A percentile compares a stretch with the other conserved stretches of the same genome.
These are phyloP conservation scores for Penicillium digitatum DNA, from an alignment of 2,329 filamentous ascomycete genomes.

Conservation along the genomic window DNA sequence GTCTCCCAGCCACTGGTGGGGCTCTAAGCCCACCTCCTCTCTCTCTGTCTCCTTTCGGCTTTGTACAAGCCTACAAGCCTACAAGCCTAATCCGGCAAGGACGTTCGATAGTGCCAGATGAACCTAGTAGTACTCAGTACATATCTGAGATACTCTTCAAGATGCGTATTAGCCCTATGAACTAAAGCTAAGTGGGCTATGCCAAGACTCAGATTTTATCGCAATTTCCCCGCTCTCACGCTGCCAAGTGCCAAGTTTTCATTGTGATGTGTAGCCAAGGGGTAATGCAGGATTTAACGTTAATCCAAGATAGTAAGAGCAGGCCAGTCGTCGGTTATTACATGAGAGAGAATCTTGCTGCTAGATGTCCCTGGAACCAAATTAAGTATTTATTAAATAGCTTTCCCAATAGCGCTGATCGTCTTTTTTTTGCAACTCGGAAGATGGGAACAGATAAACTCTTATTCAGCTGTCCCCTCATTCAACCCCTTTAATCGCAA, in stretches of 20 bases:
- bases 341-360: background rate
- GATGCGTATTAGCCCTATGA: background rate
- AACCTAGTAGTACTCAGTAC: background rate
- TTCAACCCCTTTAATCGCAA: background rate
- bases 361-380: background rate
- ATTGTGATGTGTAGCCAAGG: background rate
- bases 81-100: background rate
- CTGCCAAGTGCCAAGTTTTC: background rate
- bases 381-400: background rate
- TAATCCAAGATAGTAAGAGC: background rate
- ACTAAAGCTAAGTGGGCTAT: background rate
- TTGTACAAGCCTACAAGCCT: background rate
- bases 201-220: background rate
- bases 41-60: background rate
- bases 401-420: conserved; percentile 17
- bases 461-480: conserved; percentile 3
- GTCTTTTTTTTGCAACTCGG: background rate
- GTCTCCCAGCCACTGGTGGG: background rate
- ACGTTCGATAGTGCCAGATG: background rate
- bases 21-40: background rate
- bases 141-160: too few species aligned
- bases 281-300: background rate
- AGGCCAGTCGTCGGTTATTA: background rate
- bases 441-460: background rate
- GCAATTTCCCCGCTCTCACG: background rate